Evolutionary conservation across 2,329 filamentous ascomycete genomes (phyloP).

Genomic region (Microdochium bolleyi): DNA sequence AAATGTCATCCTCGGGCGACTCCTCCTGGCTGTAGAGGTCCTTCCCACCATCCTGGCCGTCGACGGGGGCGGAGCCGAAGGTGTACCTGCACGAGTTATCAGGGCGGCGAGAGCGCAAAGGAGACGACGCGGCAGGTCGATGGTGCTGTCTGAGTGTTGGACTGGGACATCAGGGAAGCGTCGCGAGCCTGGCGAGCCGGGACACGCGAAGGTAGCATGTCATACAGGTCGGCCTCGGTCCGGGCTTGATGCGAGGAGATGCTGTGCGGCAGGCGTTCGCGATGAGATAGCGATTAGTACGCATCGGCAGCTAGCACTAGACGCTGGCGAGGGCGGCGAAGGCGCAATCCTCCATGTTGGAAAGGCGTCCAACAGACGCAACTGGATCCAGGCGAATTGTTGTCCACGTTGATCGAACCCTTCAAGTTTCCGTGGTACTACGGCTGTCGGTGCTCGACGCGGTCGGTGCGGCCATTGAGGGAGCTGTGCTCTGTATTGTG

Average conservation of each 20-base stretch:
- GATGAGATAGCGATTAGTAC: not conserved
- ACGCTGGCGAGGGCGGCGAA: not conserved
- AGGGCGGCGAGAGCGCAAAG: not conserved
- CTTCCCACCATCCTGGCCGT: not conserved
- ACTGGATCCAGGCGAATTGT: not conserved
- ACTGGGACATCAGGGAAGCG: not conserved
- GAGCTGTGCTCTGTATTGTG: not conserved
- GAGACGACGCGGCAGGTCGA: not conserved
- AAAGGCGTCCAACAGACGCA: not conserved
- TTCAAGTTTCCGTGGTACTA: not conserved
- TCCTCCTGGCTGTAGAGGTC: not conserved
- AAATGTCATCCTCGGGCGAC: not conserved
- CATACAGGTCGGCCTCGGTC: not conserved
- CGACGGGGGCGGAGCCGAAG: not conserved
- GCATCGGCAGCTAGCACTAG: not conserved
- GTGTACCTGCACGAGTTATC: not conserved
- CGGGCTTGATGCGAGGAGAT: not conserved
- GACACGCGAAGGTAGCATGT: not conserved
- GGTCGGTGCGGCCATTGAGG: not conserved
- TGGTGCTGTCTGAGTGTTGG: not conserved
- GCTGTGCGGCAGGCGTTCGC: not conserved
- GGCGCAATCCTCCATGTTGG: not conserved
- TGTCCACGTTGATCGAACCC: not conserved
- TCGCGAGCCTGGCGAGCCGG: not conserved
- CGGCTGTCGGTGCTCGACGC: not conserved